Base-by-base conservation (phyloP, 257 asterid species). In the Catharanthus roseus region DNA sequence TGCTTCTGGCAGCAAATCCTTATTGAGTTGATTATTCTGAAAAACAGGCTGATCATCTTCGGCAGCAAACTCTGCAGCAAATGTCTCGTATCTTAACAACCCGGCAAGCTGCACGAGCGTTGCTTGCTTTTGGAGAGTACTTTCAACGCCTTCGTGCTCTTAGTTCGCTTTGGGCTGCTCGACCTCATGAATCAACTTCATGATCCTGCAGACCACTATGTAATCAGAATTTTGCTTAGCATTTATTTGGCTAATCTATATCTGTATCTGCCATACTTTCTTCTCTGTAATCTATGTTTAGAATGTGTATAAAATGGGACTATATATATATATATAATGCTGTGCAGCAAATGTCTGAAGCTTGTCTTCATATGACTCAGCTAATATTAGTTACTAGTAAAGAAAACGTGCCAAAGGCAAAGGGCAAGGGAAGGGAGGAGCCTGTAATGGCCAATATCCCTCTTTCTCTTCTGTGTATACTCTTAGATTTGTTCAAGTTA, bases 81-180 rank as follows among this genome's bases (percentile, higher is more conserved):
- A 89, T 91, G 96, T 82, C 93, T 18, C 86, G 84, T 5, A 84
- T 88, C 70, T 75, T 91, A 80, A 86, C 92, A 13, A 86, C 91
- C 2, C 93, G 82, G 10, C 98, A 95, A 72, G 92, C 99, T 16
- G 98, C 99, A 1, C 83, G 81, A 31, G 96, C 87, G 4, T 71
- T 95, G 80, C 86, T 95, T 18, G 93, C 90, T 8, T 91, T 91
- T 11, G 97, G 97, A 5, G 97, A 95, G 78, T 95, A 88, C 67
- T 90, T 88, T 58, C 93, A 88, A 65, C 90, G 93, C n/a, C 83
- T 95, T 28, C 93, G 97, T 42, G 86, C 87, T 15, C 84, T 95
- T 44, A 89, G 97, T 80, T 82, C 90, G 10, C 85, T 95, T 38
- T 91, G 97, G 99, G 81, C 87, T 1, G 83, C 92, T 58, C 91